These are phyloP conservation scores for Haplosporangium sp. DNA, from an alignment of 371 early-diverging fungal species.

Conservation along the genomic window DNA sequence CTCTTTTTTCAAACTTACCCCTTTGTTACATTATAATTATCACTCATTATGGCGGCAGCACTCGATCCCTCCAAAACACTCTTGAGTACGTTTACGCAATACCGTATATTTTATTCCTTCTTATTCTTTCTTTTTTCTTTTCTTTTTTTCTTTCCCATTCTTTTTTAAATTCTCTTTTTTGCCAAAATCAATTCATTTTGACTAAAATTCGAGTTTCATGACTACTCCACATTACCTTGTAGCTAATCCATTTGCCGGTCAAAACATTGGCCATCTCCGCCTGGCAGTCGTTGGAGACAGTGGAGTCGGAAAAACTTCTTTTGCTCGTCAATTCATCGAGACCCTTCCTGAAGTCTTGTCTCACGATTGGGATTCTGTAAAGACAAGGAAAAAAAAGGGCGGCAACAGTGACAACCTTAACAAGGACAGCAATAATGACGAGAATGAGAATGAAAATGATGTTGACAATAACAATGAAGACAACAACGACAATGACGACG, in stretches of 20 bases:
- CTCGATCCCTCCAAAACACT: not conserved
- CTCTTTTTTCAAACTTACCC: not conserved
- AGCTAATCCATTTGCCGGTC: constrained; percentile 51
- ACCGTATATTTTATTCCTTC: not conserved
- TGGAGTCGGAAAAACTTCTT: constrained; percentile 68
- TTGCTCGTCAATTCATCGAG: constrained; percentile 59
- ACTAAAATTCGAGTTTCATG: not conserved
- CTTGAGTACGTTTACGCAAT: constrained; percentile 1
- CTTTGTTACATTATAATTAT: not conserved
- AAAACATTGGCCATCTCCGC: constrained; percentile 59
- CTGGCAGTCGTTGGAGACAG: constrained; percentile 73
- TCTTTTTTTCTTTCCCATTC: not conserved
- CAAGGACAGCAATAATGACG: not conserved
- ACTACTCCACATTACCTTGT: constrained; percentile 14
- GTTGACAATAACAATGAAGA: not conserved
- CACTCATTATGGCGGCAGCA: constrained; percentile 5
- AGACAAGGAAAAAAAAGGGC: not conserved
- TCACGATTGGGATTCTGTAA: constrained; percentile 30
- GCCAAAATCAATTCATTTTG: not conserved
- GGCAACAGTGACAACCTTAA: not conserved
- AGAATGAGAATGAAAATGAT: constrained; percentile 9
- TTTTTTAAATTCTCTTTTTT: not conserved
- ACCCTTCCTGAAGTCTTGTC: constrained; percentile 57
- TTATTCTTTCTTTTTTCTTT: not conserved
- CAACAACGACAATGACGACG: not conserved